Conservation (phyloP, 192 early-diverging fungal species). For the Umbelopsis sp. region DNA sequence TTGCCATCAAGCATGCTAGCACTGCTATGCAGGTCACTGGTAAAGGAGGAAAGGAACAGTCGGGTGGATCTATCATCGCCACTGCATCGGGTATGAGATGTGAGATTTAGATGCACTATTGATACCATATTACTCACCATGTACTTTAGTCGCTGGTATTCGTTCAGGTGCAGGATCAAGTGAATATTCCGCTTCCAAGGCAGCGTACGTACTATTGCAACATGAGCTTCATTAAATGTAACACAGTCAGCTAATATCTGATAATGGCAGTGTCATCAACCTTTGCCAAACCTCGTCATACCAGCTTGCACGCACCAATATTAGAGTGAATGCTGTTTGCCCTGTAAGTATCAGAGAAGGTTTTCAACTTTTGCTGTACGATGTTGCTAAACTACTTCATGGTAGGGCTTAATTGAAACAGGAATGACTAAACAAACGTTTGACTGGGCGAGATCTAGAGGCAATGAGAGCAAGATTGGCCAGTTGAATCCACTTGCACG, state of each 20-base stretch:
- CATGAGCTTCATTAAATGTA: neutral
- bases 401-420: slow-evolving; percentile 52
- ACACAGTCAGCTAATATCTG: neutral
- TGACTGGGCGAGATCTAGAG: slow-evolving; percentile 48
- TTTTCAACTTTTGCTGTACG: neutral
- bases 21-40: slow-evolving; percentile 47
- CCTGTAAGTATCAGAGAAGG: slow-evolving; percentile 33
- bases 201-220: slow-evolving; percentile 41
- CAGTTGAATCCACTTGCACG: slow-evolving; percentile 52
- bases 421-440: slow-evolving; percentile 52
- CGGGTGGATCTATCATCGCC: slow-evolving; percentile 51
- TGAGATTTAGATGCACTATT: neutral
- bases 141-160: slow-evolving; percentile 45
- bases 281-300: slow-evolving; percentile 44
- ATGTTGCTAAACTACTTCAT: neutral
- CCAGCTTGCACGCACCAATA: slow-evolving; percentile 41
- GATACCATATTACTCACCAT: neutral
- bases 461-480: slow-evolving; percentile 46
- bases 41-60: slow-evolving; percentile 42
- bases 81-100: slow-evolving; percentile 50
- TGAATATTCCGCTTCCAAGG: slow-evolving; percentile 61
- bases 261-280: slow-evolving; percentile 42
- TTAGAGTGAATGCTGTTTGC: slow-evolving; percentile 57
- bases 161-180: slow-evolving; percentile 50
- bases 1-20: slow-evolving; percentile 50